A percentile compares a stretch with the other conserved stretches of the same genome.
These are phyloP conservation scores for Ilex paraguariensis DNA, from an alignment of 305 asterid species.

Conservation along the genomic window DNA sequence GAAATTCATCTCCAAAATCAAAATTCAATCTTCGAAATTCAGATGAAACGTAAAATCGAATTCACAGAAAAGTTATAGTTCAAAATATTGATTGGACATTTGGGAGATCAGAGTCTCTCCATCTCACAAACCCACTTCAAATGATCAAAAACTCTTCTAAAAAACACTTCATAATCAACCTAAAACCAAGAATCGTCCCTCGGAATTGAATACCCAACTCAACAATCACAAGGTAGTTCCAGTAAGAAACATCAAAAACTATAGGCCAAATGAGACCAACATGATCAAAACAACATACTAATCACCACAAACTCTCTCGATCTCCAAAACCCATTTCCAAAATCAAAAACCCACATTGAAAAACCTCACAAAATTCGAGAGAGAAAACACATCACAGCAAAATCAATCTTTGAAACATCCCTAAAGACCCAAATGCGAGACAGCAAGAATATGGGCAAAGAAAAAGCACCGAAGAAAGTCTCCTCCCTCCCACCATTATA, in stretches of 20 bases:
- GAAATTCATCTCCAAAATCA: slow-evolving; percentile 7
- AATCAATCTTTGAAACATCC: slow-evolving; percentile 18
- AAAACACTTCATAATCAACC: no score
- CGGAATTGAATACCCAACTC: not conserved
- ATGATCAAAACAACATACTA: not conserved
- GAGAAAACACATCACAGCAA: slow-evolving; percentile 14
- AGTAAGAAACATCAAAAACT: not conserved
- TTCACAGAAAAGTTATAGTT: not conserved
- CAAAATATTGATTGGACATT: not conserved
- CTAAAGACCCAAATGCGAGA: slow-evolving; percentile 33
- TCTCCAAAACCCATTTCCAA: slow-evolving; percentile 15
- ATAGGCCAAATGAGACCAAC: not conserved
- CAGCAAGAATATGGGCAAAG: slow-evolving; percentile 29
- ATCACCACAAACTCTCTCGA: slow-evolving; percentile 1
- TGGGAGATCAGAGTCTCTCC: not conserved
- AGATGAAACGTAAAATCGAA: not conserved
- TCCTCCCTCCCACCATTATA: slow-evolving; percentile 21
- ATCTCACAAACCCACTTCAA: not conserved
- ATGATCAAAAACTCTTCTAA: no score
- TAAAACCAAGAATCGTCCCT: not conserved
- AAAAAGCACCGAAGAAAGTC: slow-evolving; percentile 19
- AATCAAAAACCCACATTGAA: slow-evolving; percentile 20
- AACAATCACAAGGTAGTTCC: not conserved
- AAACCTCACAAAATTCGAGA: slow-evolving; percentile 10
- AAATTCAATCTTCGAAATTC: not conserved